A percentile compares a stretch with the other conserved stretches of the same genome.
Conservation (phyloP, 179 eudicot genomes). For the Camellia oleifera region DNA sequence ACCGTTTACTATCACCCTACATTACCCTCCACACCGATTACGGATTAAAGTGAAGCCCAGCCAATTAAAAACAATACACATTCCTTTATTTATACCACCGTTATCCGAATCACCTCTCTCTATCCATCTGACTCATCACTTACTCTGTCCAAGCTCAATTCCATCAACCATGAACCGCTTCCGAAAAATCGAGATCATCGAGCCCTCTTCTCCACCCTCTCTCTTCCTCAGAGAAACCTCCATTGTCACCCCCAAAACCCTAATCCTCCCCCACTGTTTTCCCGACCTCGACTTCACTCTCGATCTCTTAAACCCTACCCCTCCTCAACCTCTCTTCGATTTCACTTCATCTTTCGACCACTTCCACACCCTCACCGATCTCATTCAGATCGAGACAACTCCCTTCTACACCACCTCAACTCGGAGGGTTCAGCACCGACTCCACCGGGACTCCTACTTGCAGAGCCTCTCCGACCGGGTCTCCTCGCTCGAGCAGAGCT, state of each 20-base stretch:
- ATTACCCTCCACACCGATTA: too few relatives aligned
- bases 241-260: slow-evolving; percentile 30
- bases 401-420: slow-evolving; percentile 34
- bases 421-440: slow-evolving; percentile 25
- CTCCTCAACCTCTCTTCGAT: slow-evolving; percentile 16
- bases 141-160: not conserved
- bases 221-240: slow-evolving; percentile 28
- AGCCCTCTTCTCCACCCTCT: slow-evolving; percentile 25
- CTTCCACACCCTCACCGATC: slow-evolving; percentile 50
- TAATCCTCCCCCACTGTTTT: slow-evolving; percentile 12
- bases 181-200: slow-evolving; percentile 44
- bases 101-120: not conserved
- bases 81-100: not conserved
- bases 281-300: slow-evolving; percentile 38
- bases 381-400: slow-evolving; percentile 56
- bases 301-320: slow-evolving; percentile 31
- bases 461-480: slow-evolving; percentile 60
- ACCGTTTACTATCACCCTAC: too few relatives aligned
- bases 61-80: too few relatives aligned
- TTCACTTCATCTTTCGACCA: slow-evolving; percentile 26
- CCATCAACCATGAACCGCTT: slow-evolving; percentile 39
- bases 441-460: slow-evolving; percentile 36
- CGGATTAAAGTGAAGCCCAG: too few relatives aligned
- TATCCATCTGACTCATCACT: not conserved
- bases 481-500: slow-evolving; percentile 16